Evolutionary conservation across 2,329 filamentous ascomycete genomes (phyloP), one percentile per base, ranked within the genome.

Genomic region (Coniochaeta pulveracea): DNA sequence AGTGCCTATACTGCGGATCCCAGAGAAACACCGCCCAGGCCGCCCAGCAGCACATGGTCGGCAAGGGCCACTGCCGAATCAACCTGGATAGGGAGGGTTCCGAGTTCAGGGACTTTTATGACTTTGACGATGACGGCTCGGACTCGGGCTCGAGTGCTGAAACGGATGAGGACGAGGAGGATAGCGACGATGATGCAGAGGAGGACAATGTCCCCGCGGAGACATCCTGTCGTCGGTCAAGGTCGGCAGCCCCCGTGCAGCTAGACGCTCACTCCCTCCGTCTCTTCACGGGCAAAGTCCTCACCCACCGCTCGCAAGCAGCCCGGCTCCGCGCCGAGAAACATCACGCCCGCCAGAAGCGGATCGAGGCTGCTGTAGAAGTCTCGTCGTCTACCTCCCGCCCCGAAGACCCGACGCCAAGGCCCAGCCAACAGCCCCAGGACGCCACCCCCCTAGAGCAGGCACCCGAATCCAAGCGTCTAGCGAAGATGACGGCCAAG

Each of bases 1-100:
- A 71, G 45, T 74, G 69, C 37, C 51, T 73, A 23, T 57, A 54
- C 14, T 73, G 69, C 40, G 62, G 63, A 1, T 63, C 54, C 10
- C 47, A 57, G 23, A 55, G 62, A 19, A 45, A 47, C 0, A 64
- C 59, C 0, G 49, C 52, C 0, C 51, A 64, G 32, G 69, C 57
- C 0, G 59, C 62, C 0, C 64, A 66, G 39, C 63, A 68, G 22
- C 69, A 71, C 34, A 71, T 70, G 66, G 42, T 49, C 0, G 55
- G 49, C 3, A 69, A 64, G 30, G 59, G 62, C 0, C 65, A 71
- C 36, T 70, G 66, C 41, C 55, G 47, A 15, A 49, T 68, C 23
- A 51, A 64, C 19, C 42, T 61, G 1, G 34, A 47, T 0, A 44
- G 47, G 3, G 40, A 50, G 4, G 52, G 49, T n/a, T 49, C 52